Evolutionary conservation across 176 grass and related monocot species (phyloP).

Genomic region (Oryza australiensis): DNA sequence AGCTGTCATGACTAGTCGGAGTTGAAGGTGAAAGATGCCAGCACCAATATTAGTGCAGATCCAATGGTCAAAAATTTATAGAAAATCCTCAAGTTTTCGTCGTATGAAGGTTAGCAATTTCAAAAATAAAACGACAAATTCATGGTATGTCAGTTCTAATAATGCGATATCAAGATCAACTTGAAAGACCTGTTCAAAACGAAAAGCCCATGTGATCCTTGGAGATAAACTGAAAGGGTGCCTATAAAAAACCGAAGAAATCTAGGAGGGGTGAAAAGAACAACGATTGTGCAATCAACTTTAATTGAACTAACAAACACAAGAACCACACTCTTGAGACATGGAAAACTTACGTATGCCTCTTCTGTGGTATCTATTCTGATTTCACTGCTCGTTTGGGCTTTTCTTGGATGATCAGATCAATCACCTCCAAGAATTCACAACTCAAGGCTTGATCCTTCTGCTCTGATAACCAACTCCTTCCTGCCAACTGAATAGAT

Average conservation of each 20-base stretch:
- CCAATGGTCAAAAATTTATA: too few relatives aligned
- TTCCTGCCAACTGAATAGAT: background rate
- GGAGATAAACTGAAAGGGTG: too few relatives aligned
- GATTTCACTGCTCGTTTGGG: background rate
- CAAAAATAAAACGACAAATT: too few relatives aligned
- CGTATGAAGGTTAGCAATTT: too few relatives aligned
- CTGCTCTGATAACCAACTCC: background rate
- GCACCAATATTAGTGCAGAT: too few relatives aligned
- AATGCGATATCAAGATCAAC: too few relatives aligned
- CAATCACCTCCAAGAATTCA: background rate
- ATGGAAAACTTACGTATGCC: conserved; percentile 22
- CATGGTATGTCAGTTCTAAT: too few relatives aligned
- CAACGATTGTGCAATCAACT: background rate
- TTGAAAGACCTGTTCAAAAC: too few relatives aligned
- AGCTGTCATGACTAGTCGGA: too few relatives aligned
- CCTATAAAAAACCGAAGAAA: background rate
- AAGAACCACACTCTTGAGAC: background rate
- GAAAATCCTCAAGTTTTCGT: too few relatives aligned
- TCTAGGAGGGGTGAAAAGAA: background rate
- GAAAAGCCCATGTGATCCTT: too few relatives aligned
- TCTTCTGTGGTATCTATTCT: background rate
- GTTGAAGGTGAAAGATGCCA: too few relatives aligned
- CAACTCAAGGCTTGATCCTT: background rate
- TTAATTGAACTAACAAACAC: background rate
- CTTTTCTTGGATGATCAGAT: conserved; percentile 19